phyloP scores from a whole-genome alignment of 1,284 basidiomycete genomes.

The Sanghuangporus sanghuang region DNA sequence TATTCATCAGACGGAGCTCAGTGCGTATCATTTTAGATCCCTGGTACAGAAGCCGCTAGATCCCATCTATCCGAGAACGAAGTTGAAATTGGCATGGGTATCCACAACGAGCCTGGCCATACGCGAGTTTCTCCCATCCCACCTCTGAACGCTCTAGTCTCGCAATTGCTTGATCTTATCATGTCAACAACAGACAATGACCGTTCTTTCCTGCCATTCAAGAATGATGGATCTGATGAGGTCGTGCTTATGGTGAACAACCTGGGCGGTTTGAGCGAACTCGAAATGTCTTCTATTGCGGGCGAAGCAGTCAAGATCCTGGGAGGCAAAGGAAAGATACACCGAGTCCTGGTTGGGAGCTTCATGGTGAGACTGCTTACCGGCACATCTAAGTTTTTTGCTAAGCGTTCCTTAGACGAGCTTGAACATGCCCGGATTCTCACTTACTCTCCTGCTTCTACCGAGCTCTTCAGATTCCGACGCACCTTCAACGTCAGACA shows the following conservation, averaged over 20 bases:
- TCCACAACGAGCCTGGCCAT: constrained; percentile 90
- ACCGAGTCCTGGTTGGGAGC: constrained; percentile 69
- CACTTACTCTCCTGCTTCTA: constrained; percentile 80
- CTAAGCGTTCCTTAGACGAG: constrained; percentile 56
- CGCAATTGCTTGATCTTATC: constrained; percentile 67
- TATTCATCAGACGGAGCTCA: neutral
- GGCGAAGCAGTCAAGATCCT: constrained; percentile 57
- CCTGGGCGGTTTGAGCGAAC: constrained; percentile 80
- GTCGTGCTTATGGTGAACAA: constrained; percentile 75
- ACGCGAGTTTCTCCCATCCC: constrained; percentile 68
- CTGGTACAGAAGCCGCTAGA: constrained; percentile 65
- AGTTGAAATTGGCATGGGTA: constrained; percentile 86
- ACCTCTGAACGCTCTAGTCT: constrained; percentile 64
- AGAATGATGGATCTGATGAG: constrained; percentile 55
- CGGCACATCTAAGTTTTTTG: neutral
- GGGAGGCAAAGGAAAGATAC: constrained; percentile 45
- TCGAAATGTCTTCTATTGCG: constrained; percentile 75
- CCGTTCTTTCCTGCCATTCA: constrained; percentile 82
- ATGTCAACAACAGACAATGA: constrained; percentile 75
- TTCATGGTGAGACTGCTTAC: constrained; percentile 64
- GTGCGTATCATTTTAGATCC: constrained; percentile 46
- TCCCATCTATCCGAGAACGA: constrained; percentile 60
- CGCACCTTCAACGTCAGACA: constrained; percentile 36
- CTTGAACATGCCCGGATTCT: constrained; percentile 94
- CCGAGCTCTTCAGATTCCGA: constrained; percentile 41